These are phyloP conservation scores for Xylaria palmicola DNA, from an alignment of 495 filamentous ascomycete species.

Conservation along the genomic window DNA sequence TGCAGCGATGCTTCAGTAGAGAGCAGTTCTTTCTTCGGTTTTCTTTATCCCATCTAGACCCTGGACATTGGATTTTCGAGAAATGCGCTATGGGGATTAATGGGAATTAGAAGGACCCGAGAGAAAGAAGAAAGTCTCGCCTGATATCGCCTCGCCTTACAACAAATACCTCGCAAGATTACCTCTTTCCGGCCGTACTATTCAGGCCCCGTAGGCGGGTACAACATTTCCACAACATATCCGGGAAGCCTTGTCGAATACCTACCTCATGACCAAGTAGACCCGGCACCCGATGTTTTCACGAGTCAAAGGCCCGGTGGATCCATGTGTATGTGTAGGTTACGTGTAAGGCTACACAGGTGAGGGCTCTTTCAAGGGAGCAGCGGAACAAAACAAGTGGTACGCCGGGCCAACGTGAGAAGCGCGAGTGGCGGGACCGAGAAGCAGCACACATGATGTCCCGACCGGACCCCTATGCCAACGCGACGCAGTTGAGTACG, in stretches of 20 bases:
- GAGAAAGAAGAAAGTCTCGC: conserved; percentile 4
- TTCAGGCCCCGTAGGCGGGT: neutral
- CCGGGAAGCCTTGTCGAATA: conserved; percentile 4
- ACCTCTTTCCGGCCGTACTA: neutral
- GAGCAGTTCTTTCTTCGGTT: conserved; percentile 9
- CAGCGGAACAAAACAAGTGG: neutral
- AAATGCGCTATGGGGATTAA: neutral
- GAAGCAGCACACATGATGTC: neutral
- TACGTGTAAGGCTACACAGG: neutral
- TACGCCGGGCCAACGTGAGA: neutral
- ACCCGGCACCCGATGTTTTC: neutral
- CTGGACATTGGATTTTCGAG: neutral
- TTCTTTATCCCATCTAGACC: neutral
- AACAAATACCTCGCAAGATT: neutral
- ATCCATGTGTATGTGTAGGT: neutral
- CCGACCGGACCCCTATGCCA: neutral
- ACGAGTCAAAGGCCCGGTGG: neutral
- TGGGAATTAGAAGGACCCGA: neutral
- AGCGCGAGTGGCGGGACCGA: neutral
- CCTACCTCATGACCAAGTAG: neutral
- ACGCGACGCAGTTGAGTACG: neutral
- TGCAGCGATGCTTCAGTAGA: neutral
- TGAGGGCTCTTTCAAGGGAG: neutral
- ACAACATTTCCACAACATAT: neutral
- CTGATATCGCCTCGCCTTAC: neutral